These are phyloP conservation scores for Neoboletus brunneissimus DNA, from an alignment of 768 basidiomycete genomes.

Conservation along the genomic window DNA sequence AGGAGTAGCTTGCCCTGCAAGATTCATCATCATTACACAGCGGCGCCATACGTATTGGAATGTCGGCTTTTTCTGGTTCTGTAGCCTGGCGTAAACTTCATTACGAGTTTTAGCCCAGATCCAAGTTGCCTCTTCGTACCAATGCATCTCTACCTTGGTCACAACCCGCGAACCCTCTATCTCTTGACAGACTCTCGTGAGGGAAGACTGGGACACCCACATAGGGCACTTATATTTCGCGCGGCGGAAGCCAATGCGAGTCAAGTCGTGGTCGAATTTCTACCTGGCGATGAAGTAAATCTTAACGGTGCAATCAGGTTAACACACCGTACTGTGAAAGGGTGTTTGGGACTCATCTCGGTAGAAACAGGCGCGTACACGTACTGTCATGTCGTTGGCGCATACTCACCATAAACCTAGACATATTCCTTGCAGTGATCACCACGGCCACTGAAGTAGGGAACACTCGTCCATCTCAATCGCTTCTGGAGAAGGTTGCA, in stretches of 20 bases:
- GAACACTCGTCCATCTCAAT: constrained; percentile 59
- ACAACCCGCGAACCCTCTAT: constrained; percentile 66
- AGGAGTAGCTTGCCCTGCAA: neutral
- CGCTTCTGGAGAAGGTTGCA: constrained; percentile 62
- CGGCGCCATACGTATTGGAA: neutral
- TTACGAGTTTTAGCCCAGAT: neutral
- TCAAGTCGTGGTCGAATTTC: constrained; percentile 85
- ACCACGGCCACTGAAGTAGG: constrained; percentile 75
- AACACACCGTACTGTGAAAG: constrained; percentile 72
- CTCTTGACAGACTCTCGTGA: constrained; percentile 70
- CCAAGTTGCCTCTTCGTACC: neutral
- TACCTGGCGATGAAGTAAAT: constrained; percentile 71
- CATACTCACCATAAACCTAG: constrained; percentile 36
- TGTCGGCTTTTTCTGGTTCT: neutral
- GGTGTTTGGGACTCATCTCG: constrained; percentile 80
- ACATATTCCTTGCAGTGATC: constrained; percentile 83
- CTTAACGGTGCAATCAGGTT: constrained; percentile 59
- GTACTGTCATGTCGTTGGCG: neutral
- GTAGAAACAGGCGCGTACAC: constrained; percentile 59
- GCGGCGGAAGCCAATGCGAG: constrained; percentile 46
- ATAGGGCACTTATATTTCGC: constrained; percentile 69
- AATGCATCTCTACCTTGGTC: constrained; percentile 77
- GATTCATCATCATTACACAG: neutral
- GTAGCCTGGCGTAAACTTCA: neutral
- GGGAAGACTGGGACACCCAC: constrained; percentile 57